Percentiles rank a stretch among this genome's conserved stretches.
Evolutionary conservation across 2,329 filamentous ascomycete species (phyloP).

Genomic region (Curvularia sp.): DNA sequence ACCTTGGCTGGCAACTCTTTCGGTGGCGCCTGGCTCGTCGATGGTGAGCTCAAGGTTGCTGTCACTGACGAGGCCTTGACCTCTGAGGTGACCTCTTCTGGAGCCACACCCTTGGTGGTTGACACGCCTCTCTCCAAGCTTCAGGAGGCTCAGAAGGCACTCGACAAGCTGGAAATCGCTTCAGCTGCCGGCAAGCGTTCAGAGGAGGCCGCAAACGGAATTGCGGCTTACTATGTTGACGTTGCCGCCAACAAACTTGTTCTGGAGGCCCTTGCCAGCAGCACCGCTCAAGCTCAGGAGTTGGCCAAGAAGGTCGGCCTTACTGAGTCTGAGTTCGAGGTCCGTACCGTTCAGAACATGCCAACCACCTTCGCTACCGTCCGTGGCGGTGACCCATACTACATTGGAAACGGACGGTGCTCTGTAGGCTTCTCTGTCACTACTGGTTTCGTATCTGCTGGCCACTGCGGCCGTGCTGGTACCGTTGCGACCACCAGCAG

Average conservation of each 20-base stretch:
- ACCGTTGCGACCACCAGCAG: constrained; percentile 42
- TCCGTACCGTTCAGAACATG: constrained; percentile 44
- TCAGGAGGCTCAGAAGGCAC: constrained; percentile 49
- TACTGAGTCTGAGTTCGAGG: constrained; percentile 49
- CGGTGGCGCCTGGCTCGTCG: constrained; percentile 53
- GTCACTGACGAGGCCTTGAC: constrained; percentile 51
- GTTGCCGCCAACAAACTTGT: constrained; percentile 54
- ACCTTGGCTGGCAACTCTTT: constrained; percentile 47
- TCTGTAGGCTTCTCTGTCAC: constrained; percentile 54
- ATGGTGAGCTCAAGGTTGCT: constrained; percentile 50
- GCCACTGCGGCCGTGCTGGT: constrained; percentile 51
- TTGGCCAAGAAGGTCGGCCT: constrained; percentile 52
- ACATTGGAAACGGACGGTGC: constrained; percentile 47
- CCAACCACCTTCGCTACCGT: constrained; percentile 50
- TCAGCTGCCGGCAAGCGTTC: constrained; percentile 33
- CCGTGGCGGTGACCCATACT: constrained; percentile 52
- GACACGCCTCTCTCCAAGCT: constrained; percentile 49
- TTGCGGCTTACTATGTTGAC: constrained; percentile 53
- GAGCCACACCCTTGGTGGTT: constrained; percentile 47
- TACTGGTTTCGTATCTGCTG: constrained; percentile 53
- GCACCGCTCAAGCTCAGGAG: constrained; percentile 46
- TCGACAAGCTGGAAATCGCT: constrained; percentile 49
- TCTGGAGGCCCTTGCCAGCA: constrained; percentile 49
- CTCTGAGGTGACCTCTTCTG: constrained; percentile 48
- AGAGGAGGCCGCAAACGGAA: constrained; percentile 32